Evolutionary conservation across 2,329 filamentous ascomycete species (phyloP), one percentile per base, ranked within the genome.

Genomic region (Aspergillus versicolor): DNA sequence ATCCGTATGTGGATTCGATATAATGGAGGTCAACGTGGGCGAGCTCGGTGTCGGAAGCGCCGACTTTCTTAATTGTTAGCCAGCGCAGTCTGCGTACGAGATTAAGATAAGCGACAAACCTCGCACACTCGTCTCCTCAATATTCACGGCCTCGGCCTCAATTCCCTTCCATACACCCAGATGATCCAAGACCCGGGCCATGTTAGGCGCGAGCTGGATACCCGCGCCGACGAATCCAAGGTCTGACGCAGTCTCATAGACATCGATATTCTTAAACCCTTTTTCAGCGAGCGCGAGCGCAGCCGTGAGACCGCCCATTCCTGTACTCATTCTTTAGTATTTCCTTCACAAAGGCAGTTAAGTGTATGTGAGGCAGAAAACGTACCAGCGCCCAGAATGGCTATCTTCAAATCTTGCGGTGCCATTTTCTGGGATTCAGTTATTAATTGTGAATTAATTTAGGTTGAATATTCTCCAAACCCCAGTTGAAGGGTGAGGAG

Each of bases 191-290:
- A 94, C 88, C 2, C 89, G 83, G 3, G 87, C 86, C 82, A 93
- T 89, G 63, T 94, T 95, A 0, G 90, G 90, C 0, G 90, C 89
- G 57, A 93, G 80, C 70, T 95, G 91, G 63, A 94, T 93, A 5
- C 91, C 91, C 1, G 91, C 91, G 22, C 91, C 91, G 1, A 93
- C 89, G 65, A 93, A 93, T 5, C 90, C 90, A 4, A 93, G 81
- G 62, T 85, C 83, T 4, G 87, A 84, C 0, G 89, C 89, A 37
- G 81, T 83, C 70, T 93, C 90, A 70, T 86, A 93, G 50, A 93
- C 84, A 54, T 88, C 80, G 66, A 93, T 87, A 56, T 88, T 78
- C 62, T 80, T 84, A 74, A 93, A 92, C 7, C 90, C 90, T 65
- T 87, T 85, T 74, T 88, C 88, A 41, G 90, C 89, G 37, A 93